A percentile compares a stretch with the other conserved stretches of the same genome.
These are phyloP conservation scores for Nigrospora osmanthi DNA, from an alignment of 2,329 filamentous ascomycete species.

Conservation along the genomic window DNA sequence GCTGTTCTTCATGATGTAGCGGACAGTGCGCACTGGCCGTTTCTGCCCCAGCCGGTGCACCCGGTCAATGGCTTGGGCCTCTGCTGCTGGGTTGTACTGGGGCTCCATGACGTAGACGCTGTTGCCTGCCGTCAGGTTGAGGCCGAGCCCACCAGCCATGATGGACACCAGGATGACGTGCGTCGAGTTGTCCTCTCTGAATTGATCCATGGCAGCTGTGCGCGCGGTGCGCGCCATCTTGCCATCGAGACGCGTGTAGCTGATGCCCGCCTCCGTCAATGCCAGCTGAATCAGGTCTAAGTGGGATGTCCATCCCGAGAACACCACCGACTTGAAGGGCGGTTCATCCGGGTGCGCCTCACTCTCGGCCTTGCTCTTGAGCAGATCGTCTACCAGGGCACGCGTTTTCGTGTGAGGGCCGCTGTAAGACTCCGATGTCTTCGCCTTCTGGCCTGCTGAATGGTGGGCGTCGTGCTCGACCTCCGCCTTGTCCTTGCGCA, in stretches of 20 bases:
- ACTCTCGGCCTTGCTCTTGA: conserved; percentile 56
- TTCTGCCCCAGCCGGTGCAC: conserved; percentile 88
- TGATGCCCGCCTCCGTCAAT: conserved; percentile 58
- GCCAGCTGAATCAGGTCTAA: conserved; percentile 87
- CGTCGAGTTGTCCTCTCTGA: conserved; percentile 64
- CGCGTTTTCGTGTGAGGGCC: conserved; percentile 91
- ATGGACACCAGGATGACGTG: conserved; percentile 87
- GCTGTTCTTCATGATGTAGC: conserved; percentile 83
- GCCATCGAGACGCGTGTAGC: conserved; percentile 78
- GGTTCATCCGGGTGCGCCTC: conserved; percentile 53
- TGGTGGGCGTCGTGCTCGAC: conserved; percentile 47
- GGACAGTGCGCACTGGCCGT: conserved; percentile 75
- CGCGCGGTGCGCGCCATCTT: conserved; percentile 74
- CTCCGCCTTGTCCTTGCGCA: conserved; percentile 55
- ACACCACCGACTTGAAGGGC: conserved; percentile 88
- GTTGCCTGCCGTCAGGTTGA: conserved; percentile 82
- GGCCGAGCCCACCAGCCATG: conserved; percentile 81
- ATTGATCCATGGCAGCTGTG: conserved; percentile 65
- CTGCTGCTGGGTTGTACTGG: conserved; percentile 91
- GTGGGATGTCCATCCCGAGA: conserved; percentile 93
- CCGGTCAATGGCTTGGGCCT: conserved; percentile 89
- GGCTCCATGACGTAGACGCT: conserved; percentile 97
- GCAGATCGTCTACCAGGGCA: conserved; percentile 69
- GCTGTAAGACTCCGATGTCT: conserved; percentile 60
- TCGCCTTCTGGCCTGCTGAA: conserved; percentile 30